phyloP scores from a whole-genome alignment of 2,329 filamentous ascomycete genomes.

The Cladophialophora carrionii region DNA sequence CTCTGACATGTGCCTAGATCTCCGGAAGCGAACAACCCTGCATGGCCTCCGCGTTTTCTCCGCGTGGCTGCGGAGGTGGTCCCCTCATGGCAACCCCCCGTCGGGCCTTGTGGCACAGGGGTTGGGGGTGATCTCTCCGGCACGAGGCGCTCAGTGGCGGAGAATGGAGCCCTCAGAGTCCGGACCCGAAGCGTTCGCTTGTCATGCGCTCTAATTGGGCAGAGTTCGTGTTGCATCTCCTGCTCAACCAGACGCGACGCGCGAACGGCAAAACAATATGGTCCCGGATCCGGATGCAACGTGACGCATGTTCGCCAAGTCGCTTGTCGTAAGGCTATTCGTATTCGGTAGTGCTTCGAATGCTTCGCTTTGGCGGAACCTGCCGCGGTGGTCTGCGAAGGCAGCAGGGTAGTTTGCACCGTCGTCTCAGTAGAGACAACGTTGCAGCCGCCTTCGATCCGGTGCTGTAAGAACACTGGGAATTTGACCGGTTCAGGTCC shows the following conservation, averaged over 20 bases:
- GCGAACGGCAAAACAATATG: neutral
- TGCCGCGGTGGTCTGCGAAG: neutral
- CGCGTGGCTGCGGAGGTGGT: conserved; percentile 4
- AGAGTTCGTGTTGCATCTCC: neutral
- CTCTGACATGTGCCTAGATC: conserved; percentile 25
- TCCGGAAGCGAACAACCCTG: conserved; percentile 15
- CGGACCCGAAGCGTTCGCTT: conserved; percentile 10
- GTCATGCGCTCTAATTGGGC: conserved; percentile 2
- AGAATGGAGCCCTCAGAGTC: conserved; percentile 3
- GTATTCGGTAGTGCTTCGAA: neutral
- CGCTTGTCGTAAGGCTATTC: neutral
- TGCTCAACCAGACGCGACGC: neutral
- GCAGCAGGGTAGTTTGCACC: neutral
- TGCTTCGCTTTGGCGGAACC: neutral
- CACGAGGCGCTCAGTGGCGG: conserved; percentile 13
- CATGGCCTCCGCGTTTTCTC: conserved; percentile 17
- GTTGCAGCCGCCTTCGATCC: neutral
- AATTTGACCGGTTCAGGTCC: neutral
- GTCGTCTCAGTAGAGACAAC: neutral
- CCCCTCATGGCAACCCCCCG: neutral
- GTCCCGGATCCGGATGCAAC: conserved; percentile 20
- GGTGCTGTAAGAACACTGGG: neutral
- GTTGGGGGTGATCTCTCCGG: conserved; percentile 4
- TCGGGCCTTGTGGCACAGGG: neutral
- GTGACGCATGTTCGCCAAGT: neutral